phyloP scores from a whole-genome alignment of 1,284 basidiomycete species.

The Leccinum angustisporum region DNA sequence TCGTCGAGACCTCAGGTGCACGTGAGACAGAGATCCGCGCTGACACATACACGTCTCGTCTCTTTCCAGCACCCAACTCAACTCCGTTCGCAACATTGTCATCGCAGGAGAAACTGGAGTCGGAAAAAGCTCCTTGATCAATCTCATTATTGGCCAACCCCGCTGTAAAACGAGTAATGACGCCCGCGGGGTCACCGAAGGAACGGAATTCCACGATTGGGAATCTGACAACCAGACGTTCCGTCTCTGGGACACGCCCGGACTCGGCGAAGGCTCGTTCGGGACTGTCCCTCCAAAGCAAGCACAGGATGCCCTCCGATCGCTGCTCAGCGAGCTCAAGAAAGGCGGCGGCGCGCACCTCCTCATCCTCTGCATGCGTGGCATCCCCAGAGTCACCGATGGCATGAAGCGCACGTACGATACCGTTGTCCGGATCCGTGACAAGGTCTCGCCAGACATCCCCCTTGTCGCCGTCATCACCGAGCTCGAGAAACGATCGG shows the following conservation, averaged over 20 bases:
- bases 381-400: slow-evolving; percentile 28
- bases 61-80: slow-evolving; percentile 11
- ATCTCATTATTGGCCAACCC: slow-evolving; percentile 26
- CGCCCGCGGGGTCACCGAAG: slow-evolving; percentile 32
- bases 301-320: slow-evolving; percentile 30
- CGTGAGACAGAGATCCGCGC: neutral
- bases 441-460: slow-evolving; percentile 16
- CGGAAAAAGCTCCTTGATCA: slow-evolving; percentile 35
- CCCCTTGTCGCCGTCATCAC: slow-evolving; percentile 34
- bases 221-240: slow-evolving; percentile 21
- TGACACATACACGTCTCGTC: slow-evolving; percentile 11
- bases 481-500: slow-evolving; percentile 35
- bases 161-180: slow-evolving; percentile 29
- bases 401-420: slow-evolving; percentile 33
- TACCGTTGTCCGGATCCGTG: slow-evolving; percentile 24
- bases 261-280: slow-evolving; percentile 30
- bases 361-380: slow-evolving; percentile 34
- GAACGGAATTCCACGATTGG: slow-evolving; percentile 27
- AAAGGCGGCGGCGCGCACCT: slow-evolving; percentile 31
- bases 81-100: slow-evolving; percentile 31
- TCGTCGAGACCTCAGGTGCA: neutral
- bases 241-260: slow-evolving; percentile 37
- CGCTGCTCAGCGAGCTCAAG: slow-evolving; percentile 27
- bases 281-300: slow-evolving; percentile 28
- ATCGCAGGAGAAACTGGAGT: slow-evolving; percentile 33